These are phyloP conservation scores for Scenedesmus sp. DNA, from an alignment of 163 green algal species.

Conservation along the genomic window DNA sequence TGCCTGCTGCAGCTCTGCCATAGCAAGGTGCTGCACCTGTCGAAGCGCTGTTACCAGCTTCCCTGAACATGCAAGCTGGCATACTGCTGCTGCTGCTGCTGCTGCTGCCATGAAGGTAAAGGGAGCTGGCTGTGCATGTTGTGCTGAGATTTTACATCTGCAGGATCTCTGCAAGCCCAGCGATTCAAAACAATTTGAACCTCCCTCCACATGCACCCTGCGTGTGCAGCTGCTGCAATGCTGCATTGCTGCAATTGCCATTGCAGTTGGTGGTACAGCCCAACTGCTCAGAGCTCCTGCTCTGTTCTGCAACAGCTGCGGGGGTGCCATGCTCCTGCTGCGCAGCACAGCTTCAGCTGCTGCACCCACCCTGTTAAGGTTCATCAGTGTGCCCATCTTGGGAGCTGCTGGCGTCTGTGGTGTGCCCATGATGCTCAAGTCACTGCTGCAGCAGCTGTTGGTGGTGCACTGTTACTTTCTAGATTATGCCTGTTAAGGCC, in stretches of 20 bases:
- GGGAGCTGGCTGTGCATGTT: too few relatives aligned
- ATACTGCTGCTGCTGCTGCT: too few relatives aligned
- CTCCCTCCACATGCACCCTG: neutral
- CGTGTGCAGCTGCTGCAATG: neutral
- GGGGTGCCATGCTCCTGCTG: neutral
- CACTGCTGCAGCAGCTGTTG: neutral
- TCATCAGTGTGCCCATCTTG: conserved; percentile 44
- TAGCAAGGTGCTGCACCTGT: too few relatives aligned
- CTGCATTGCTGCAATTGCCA: neutral
- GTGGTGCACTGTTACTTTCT: neutral
- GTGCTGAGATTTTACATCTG: too few relatives aligned
- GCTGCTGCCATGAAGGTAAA: too few relatives aligned
- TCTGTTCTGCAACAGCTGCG: neutral
- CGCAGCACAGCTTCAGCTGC: neutral
- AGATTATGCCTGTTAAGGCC: neutral
- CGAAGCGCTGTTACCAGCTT: too few relatives aligned
- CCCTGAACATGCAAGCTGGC: too few relatives aligned
- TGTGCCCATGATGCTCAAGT: neutral
- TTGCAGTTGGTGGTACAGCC: neutral
- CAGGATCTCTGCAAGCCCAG: too few relatives aligned
- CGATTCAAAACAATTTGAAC: neutral
- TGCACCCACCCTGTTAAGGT: conserved; percentile 46
- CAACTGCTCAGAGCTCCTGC: neutral
- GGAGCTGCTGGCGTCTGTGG: conserved; percentile 35
- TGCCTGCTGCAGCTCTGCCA: too few relatives aligned